Conservation (phyloP, 1,284 basidiomycete genomes). For the Fistulinella cinereoalba region DNA sequence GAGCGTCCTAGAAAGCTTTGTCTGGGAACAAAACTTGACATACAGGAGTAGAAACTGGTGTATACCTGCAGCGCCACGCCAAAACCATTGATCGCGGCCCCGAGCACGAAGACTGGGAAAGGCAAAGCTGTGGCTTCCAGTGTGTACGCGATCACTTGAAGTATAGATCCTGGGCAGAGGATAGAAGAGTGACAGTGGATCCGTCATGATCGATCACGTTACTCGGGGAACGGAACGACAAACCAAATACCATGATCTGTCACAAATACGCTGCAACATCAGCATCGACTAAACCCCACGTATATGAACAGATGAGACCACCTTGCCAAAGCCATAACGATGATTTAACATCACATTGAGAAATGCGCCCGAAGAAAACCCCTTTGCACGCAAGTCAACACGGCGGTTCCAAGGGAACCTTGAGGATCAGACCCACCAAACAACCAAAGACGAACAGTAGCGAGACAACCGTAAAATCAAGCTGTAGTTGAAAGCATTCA, state of each 20-base stretch:
- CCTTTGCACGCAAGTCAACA: no score
- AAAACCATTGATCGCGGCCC: conserved; percentile 60
- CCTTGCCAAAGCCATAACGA: conserved; percentile 34
- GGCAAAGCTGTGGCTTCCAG: conserved; percentile 57
- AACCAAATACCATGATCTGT: conserved; percentile 30
- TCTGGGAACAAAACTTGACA: conserved; percentile 4
- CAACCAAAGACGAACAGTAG: conserved; percentile 34
- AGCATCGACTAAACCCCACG: conserved; percentile 1
- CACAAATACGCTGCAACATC: not conserved
- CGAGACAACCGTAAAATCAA: conserved; percentile 31
- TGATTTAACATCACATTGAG: conserved; percentile 27
- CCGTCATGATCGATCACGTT: not conserved
- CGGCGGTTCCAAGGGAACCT: no score
- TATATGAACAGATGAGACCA: not conserved
- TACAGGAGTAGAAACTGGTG: no score
- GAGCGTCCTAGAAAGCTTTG: conserved; percentile 23
- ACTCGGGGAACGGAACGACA: conserved; percentile 1
- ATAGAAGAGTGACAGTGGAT: not conserved
- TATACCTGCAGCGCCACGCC: conserved; percentile 48
- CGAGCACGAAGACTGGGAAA: conserved; percentile 60
- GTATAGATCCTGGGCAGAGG: conserved; percentile 29
- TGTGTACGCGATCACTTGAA: conserved; percentile 45
- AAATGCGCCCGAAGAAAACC: conserved; percentile 32
- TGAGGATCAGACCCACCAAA: conserved; percentile 15
- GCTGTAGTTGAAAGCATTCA: conserved; percentile 10